Conservation (phyloP, 495 filamentous ascomycete species). For the Parathielavia hyrcaniae region DNA sequence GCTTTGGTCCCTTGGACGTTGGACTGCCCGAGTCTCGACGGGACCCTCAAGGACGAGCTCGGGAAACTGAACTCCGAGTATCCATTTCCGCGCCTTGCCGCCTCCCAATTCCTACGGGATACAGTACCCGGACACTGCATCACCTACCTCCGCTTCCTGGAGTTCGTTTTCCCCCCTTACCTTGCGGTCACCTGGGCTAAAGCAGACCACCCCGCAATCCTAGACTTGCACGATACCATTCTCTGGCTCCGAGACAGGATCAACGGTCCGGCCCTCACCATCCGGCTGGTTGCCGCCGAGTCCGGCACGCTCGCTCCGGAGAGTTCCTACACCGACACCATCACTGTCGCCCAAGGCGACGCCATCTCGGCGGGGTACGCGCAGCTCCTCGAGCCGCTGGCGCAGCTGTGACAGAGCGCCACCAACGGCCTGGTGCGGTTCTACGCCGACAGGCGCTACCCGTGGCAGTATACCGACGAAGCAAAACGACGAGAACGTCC, state of each 20-base stretch:
- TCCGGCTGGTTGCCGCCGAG: not conserved
- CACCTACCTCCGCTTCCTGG: constrained; percentile 9
- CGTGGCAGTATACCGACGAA: not conserved
- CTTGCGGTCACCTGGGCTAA: not conserved
- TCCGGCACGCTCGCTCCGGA: not conserved
- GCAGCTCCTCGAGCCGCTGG: not conserved
- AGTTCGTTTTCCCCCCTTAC: constrained; percentile 11
- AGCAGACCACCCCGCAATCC: constrained; percentile 1
- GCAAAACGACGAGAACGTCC: not conserved
- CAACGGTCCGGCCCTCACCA: constrained; percentile 3
- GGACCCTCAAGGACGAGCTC: not conserved
- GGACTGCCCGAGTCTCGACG: not conserved
- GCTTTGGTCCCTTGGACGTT: not conserved
- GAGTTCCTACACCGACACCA: not conserved
- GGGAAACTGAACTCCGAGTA: too few relatives aligned
- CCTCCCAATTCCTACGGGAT: constrained; percentile 3
- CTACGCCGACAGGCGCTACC: not conserved
- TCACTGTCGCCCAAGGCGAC: not conserved
- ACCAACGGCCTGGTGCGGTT: not conserved
- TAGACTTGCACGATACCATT: constrained; percentile 9
- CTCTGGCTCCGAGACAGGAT: constrained; percentile 7
- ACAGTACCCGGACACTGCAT: constrained; percentile 8
- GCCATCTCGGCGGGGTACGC: not conserved
- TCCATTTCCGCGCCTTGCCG: constrained; percentile 3
- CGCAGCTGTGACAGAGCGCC: not conserved